Conservation (phyloP, 2,329 filamentous ascomycete species). For the Fusarium verrucosum region DNA sequence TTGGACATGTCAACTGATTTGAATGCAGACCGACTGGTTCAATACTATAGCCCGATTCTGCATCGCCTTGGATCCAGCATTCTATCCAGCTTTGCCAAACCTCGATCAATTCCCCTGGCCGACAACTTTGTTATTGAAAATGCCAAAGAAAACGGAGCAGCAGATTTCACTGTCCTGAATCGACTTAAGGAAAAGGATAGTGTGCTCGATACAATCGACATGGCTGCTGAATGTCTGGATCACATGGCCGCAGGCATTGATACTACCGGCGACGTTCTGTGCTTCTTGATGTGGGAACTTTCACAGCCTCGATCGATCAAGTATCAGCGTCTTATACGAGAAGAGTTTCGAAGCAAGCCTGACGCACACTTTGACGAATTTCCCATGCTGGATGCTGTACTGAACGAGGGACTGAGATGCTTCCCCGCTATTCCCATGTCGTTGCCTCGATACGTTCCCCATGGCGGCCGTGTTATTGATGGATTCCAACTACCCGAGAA, state of each 20-base stretch:
- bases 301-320: conserved; percentile 65
- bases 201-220: conserved; percentile 61
- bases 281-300: conserved; percentile 76
- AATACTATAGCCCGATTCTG: conserved; percentile 64
- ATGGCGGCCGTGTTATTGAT: conserved; percentile 64
- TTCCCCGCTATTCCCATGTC: conserved; percentile 74
- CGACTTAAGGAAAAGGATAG: conserved; percentile 63
- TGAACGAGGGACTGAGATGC: conserved; percentile 69
- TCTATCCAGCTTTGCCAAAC: conserved; percentile 60
- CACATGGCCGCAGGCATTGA: conserved; percentile 78
- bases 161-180: conserved; percentile 66
- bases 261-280: conserved; percentile 74
- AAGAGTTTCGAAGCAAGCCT: conserved; percentile 59
- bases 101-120: conserved; percentile 66
- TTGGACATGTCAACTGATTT: conserved; percentile 15
- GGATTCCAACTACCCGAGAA: conserved; percentile 62
- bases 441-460: conserved; percentile 67
- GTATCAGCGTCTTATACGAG: conserved; percentile 62
- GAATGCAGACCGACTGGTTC: conserved; percentile 64
- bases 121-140: conserved; percentile 67
- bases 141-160: conserved; percentile 56
- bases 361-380: conserved; percentile 58
- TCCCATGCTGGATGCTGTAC: conserved; percentile 69
- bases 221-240: conserved; percentile 74
- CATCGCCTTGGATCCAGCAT: conserved; percentile 58